Evolutionary conservation across 495 filamentous ascomycete genomes (phyloP).

Genomic region (Trichoderma orchidacearum): DNA sequence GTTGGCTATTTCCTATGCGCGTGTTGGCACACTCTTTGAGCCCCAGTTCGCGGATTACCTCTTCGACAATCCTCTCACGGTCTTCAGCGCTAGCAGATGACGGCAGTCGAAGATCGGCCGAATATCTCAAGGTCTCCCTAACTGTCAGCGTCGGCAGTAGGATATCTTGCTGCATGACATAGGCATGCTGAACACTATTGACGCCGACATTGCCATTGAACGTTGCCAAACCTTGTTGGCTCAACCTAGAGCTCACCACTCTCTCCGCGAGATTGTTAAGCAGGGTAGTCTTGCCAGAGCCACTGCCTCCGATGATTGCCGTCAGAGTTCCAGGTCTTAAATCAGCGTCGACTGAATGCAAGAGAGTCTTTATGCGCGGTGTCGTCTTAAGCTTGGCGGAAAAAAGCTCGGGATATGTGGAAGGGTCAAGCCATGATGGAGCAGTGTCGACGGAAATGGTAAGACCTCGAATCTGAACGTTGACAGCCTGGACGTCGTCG

Average conservation of each 20-base stretch:
- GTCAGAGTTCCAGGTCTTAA: constrained; percentile 42
- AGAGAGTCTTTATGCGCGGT: constrained; percentile 16
- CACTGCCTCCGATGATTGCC: constrained; percentile 60
- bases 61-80: constrained; percentile 46
- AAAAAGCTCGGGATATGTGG: constrained; percentile 19
- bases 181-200: constrained; percentile 43
- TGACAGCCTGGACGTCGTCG: constrained; percentile 44
- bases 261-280: constrained; percentile 57
- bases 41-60: constrained; percentile 59
- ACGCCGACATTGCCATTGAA: constrained; percentile 44
- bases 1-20: constrained; percentile 48
- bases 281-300: constrained; percentile 60
- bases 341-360: constrained; percentile 13
- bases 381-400: constrained; percentile 12
- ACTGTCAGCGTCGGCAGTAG: constrained; percentile 58
- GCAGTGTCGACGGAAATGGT: constrained; percentile 40
- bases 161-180: constrained; percentile 68
- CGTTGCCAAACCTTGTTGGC: constrained; percentile 35
- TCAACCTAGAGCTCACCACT: constrained; percentile 39
- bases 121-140: constrained; percentile 55
- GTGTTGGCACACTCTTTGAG: constrained; percentile 64
- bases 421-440: constrained; percentile 19
- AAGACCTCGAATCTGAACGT: constrained; percentile 40
- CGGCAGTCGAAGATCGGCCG: constrained; percentile 55
- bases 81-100: constrained; percentile 44